Evolutionary conservation across 257 asterid species (phyloP).

Genomic region (Solanum boliviense): DNA sequence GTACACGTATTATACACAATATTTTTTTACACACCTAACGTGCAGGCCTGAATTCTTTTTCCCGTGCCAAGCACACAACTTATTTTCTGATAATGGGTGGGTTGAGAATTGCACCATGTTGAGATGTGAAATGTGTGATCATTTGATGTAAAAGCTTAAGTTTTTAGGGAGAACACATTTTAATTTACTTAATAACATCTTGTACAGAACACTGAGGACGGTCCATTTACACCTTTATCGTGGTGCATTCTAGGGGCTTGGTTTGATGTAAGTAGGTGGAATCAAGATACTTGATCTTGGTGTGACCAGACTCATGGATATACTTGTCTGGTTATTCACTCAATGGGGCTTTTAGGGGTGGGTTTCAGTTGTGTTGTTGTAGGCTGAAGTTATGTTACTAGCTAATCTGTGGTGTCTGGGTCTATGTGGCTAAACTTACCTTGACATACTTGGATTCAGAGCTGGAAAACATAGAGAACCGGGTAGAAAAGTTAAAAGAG

Average conservation of each 20-base stretch:
- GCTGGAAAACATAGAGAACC: neutral
- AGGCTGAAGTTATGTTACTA: neutral
- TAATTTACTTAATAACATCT: neutral
- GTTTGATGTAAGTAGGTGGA: neutral
- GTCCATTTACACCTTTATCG: neutral
- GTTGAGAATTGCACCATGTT: neutral
- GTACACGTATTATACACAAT: neutral
- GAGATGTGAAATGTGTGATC: neutral
- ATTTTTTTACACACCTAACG: neutral
- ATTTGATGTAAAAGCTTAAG: neutral
- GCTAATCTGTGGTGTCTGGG: neutral
- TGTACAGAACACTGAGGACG: neutral
- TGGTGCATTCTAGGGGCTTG: neutral
- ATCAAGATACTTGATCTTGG: neutral
- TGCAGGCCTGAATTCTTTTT: neutral
- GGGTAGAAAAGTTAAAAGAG: neutral
- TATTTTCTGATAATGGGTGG: neutral
- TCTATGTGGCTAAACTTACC: neutral
- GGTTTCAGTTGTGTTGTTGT: neutral
- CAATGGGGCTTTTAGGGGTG: neutral
- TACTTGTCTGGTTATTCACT: neutral
- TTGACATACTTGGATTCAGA: neutral
- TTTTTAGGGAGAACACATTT: neutral
- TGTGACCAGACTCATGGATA: neutral
- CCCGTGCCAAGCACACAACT: neutral